Evolutionary conservation across 805 yeast species (phyloP).

Genomic region (Sporopachydermia quercuum): DNA sequence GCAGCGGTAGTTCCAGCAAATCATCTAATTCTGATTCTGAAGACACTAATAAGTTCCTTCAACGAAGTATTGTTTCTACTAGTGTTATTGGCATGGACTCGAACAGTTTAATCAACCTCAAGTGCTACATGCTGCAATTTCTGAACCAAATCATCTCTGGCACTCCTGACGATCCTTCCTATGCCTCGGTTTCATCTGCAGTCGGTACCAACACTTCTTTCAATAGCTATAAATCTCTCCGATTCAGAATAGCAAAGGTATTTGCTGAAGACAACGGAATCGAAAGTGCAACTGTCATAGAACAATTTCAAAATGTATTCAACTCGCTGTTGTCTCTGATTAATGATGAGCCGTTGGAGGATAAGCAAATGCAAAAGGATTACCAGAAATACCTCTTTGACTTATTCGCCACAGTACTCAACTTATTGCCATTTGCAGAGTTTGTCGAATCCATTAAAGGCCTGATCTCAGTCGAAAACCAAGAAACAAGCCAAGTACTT

Average conservation of each 20-base stretch:
- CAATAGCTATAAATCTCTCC: slow-evolving; percentile 30
- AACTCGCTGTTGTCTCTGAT: neutral
- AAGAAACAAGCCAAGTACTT: slow-evolving; percentile 27
- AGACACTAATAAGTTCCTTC: slow-evolving; percentile 20
- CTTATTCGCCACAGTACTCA: slow-evolving; percentile 46
- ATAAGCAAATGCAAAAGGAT: slow-evolving; percentile 14
- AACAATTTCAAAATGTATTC: slow-evolving; percentile 4
- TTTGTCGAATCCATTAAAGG: slow-evolving; percentile 50
- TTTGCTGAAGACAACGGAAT: slow-evolving; percentile 6
- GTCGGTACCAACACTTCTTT: slow-evolving; percentile 15
- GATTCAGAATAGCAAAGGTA: slow-evolving; percentile 34
- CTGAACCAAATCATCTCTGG: slow-evolving; percentile 35
- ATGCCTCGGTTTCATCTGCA: too few species aligned
- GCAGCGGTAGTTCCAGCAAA: neutral
- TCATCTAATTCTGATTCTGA: slow-evolving; percentile 2
- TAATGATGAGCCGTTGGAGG: slow-evolving; percentile 13
- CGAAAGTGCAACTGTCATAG: slow-evolving; percentile 1
- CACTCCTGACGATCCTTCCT: too few species aligned
- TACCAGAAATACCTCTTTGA: slow-evolving; percentile 32
- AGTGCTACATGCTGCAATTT: slow-evolving; percentile 39
- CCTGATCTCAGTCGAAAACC: slow-evolving; percentile 13
- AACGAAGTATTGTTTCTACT: slow-evolving; percentile 49
- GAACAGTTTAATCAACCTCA: slow-evolving; percentile 33
- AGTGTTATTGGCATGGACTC: slow-evolving; percentile 35
- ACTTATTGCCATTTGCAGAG: slow-evolving; percentile 58